phyloP scores from a whole-genome alignment of 2,329 filamentous ascomycete genomes.

The Celoporthe dispersa region DNA sequence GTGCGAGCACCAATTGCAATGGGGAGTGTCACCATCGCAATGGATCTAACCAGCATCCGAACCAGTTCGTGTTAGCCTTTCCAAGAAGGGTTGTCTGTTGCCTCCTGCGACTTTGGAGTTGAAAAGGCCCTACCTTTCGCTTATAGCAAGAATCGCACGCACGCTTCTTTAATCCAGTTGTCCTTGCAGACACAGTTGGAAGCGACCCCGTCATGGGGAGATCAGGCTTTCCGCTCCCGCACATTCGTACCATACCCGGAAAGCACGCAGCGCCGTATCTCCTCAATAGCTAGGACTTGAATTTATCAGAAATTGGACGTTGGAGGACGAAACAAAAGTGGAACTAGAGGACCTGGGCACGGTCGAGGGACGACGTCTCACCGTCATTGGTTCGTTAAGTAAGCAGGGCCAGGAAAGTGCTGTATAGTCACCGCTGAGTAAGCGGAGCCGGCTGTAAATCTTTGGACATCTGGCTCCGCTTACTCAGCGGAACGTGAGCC shows the following conservation, averaged over 20 bases:
- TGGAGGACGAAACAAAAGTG: neutral
- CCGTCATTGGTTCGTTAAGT: neutral
- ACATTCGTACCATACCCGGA: neutral
- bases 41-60: slow-evolving; percentile 46
- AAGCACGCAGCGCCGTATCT: neutral
- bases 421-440: neutral
- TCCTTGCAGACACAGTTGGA: neutral
- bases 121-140: slow-evolving; percentile 46
- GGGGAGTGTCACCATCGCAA: slow-evolving; percentile 48
- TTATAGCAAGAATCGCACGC: slow-evolving; percentile 56
- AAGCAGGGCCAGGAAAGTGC: neutral
- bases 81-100: no score
- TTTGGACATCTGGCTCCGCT: neutral
- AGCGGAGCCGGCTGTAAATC: neutral
- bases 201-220: neutral
- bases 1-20: slow-evolving; percentile 56
- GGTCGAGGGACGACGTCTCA: neutral
- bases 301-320: neutral
- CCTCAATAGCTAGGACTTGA: neutral
- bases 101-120: slow-evolving; percentile 7
- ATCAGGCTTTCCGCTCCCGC: neutral
- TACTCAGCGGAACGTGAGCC: neutral
- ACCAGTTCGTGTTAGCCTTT: neutral
- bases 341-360: neutral
- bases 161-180: slow-evolving; percentile 33